Evolutionary conservation across 202 grass and related monocot genomes (phyloP), one percentile per base, ranked within the genome.

Genomic region (Dendrocalamus latiflorus): DNA sequence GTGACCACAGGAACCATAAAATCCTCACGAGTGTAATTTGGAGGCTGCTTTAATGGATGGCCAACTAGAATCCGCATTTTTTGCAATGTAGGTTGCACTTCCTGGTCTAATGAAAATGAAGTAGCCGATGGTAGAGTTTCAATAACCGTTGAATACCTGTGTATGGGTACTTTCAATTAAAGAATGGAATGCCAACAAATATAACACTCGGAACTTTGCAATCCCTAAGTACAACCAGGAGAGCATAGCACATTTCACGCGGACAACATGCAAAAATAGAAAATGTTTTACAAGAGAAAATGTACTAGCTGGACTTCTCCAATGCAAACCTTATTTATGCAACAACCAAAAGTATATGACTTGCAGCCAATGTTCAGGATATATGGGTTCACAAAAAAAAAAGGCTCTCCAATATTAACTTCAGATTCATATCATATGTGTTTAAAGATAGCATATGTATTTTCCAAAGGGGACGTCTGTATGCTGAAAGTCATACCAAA

Each of bases 51-150:
- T 75, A 91, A 74, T 67, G 90, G 91, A 70, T 84, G 67, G 3
- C 90, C 95, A 86, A 98, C 85, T 89, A 89, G 63, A 84, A 98
- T 89, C 37, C 91, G 85, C 89, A 98, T 93, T 72, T 91, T 95
- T 83, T 98, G 89, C 39, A 91, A 50, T 67, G 84, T 57, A 77
- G 95, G 85, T 77, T 91, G 70, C 22, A 59, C 45, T 60, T 88
- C 89, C 74, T 70, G 73, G 81, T 88, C 82, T 58, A 57, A 77
- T 68, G 74, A 85, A 55, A 84, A 85, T 3, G 72, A 43, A 74
- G 81, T 85, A 22, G 70, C 41, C 59, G 82, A 76, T 56, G 92
- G 90, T 87, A 93, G 57, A 39, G 80, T 88, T 54, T 95, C 95
- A 63, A 93, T 70, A 67, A 88, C 72, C 6, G 86, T 91, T 67